Evolutionary conservation across 257 asterid species (phyloP), one percentile per base, ranked within the genome.

Genomic region (Paraleonurus japonicus): DNA sequence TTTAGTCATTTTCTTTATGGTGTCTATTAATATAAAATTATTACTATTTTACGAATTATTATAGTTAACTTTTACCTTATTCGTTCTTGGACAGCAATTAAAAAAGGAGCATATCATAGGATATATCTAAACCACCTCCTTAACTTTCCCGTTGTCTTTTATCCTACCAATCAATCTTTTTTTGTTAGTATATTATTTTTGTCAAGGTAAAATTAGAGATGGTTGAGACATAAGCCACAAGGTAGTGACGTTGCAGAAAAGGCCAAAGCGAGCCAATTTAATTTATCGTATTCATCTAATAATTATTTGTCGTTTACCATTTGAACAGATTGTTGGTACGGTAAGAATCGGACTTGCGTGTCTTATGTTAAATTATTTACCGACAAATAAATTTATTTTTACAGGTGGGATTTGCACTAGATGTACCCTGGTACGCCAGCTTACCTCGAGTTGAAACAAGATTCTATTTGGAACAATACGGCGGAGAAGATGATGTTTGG

Each of bases 401-500:
- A 39, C 80, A 92, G 98, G 96, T 94, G 24, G 88, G 87, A 58
- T 87, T 86, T 78, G 88, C 95, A 30, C 80, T 95, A 20, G 95
- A 91, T 20, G 76, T 95, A 30, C 96, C 98, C 2, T 91, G 89
- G 93, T 88, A 89, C 41, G 92, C 90, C 17, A 89, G 84, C 66
- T 23, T 95, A 57, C 94, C 96, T 6, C 87, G 99, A 10, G 19
- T 95, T 0, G 99, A 95, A 71, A 77, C 98, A 2, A 76, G 99
- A 69, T 83, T 84, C 30, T 95, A 78, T 61, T 22, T 95, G 47
- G 92, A 92, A 50, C 97, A 88, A 24, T 91, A 95, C 22, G 99
- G 98, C 13, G 97, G 90, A 3, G 94, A 80, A 3, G 85, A 85
- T n/a, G 99, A 95, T 69, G 95, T 95, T 2, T 95, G 99, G 99